Evolutionary conservation across 2,329 filamentous ascomycete species (phyloP).

Genomic region (Plectosphaerella cucumerina): DNA sequence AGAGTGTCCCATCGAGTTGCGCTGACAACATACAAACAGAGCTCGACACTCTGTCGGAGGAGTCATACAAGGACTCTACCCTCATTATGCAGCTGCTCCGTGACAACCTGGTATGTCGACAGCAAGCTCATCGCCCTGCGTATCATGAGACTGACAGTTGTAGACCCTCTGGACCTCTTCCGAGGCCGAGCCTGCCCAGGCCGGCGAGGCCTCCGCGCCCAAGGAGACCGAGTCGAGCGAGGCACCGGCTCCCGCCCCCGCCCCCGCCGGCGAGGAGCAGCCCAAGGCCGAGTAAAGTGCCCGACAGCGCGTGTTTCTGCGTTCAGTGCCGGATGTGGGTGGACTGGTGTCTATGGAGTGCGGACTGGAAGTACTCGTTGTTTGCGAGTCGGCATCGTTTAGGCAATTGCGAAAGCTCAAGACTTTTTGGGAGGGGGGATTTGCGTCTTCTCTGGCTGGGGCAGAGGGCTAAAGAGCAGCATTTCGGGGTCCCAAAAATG

Average conservation of each 20-base stretch:
- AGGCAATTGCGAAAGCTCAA: constrained; percentile 30
- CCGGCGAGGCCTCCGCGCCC: constrained; percentile 43
- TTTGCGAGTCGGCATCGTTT: constrained; percentile 46
- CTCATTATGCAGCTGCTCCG: constrained; percentile 99
- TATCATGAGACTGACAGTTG: neutral
- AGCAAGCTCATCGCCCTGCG: neutral
- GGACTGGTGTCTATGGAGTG: constrained; percentile 62
- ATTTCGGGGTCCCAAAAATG: constrained; percentile 36
- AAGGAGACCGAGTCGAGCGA: constrained; percentile 49
- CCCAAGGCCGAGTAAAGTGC: constrained; percentile 61
- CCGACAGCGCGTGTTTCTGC: constrained; percentile 18
- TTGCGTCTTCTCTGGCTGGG: constrained; percentile 28
- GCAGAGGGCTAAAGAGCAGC: constrained; percentile 38
- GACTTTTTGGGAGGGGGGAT: constrained; percentile 27
- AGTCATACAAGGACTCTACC: constrained; percentile 98
- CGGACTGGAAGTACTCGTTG: constrained; percentile 52
- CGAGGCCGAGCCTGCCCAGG: constrained; percentile 79
- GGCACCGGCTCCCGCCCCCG: constrained; percentile 50
- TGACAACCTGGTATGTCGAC: constrained; percentile 58
- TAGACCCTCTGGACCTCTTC: constrained; percentile 99
- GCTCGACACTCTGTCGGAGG: constrained; percentile 95
- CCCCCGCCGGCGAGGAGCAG: constrained; percentile 36
- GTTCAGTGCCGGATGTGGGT: constrained; percentile 40
- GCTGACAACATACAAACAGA: constrained; percentile 51
- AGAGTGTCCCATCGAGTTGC: neutral